Percentiles rank a stretch among this genome's conserved stretches.
These are phyloP conservation scores for Calocera viscosa DNA, from an alignment of 768 basidiomycete genomes.

Conservation along the genomic window DNA sequence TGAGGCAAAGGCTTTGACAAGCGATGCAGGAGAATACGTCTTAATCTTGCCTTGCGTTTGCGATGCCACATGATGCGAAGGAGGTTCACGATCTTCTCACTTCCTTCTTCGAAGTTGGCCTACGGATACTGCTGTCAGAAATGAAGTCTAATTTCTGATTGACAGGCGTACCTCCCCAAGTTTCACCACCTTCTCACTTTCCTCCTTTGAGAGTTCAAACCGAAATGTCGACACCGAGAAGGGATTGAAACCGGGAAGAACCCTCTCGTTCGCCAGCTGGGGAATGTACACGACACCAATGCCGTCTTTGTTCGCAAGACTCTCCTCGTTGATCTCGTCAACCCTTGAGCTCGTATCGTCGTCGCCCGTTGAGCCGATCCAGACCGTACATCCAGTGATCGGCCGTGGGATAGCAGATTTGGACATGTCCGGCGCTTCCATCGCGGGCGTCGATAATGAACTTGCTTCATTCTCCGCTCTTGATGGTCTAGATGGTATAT, in stretches of 20 bases:
- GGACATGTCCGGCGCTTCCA: neutral
- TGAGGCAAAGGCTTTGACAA: neutral
- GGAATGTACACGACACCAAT: slow-evolving; percentile 23
- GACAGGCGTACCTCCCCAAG: slow-evolving; percentile 17
- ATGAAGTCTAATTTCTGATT: neutral
- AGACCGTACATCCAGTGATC: slow-evolving; percentile 17
- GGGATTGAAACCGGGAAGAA: slow-evolving; percentile 19
- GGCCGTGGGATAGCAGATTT: slow-evolving; percentile 1
- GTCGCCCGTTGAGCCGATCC: slow-evolving; percentile 19
- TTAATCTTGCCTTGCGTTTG: slow-evolving; percentile 17
- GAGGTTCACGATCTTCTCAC: slow-evolving; percentile 17
- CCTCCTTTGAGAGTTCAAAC: slow-evolving; percentile 16
- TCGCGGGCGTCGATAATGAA: neutral
- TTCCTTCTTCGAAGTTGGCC: slow-evolving; percentile 20
- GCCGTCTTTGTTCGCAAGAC: slow-evolving; percentile 17
- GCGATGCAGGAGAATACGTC: slow-evolving; percentile 3
- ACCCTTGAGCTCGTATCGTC: slow-evolving; percentile 15
- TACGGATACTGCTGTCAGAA: neutral
- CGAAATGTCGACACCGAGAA: slow-evolving; percentile 19
- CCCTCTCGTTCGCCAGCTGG: slow-evolving; percentile 17
- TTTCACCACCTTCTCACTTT: slow-evolving; percentile 19
- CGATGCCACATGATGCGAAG: slow-evolving; percentile 21
- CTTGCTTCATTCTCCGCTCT: neutral
- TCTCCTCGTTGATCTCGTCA: slow-evolving; percentile 19
- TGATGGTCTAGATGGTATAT: slow-evolving; percentile 9